A percentile compares a stretch with the other conserved stretches of the same genome.
Conservation (phyloP, 495 filamentous ascomycete genomes). For the Aspergillus wentii region DNA sequence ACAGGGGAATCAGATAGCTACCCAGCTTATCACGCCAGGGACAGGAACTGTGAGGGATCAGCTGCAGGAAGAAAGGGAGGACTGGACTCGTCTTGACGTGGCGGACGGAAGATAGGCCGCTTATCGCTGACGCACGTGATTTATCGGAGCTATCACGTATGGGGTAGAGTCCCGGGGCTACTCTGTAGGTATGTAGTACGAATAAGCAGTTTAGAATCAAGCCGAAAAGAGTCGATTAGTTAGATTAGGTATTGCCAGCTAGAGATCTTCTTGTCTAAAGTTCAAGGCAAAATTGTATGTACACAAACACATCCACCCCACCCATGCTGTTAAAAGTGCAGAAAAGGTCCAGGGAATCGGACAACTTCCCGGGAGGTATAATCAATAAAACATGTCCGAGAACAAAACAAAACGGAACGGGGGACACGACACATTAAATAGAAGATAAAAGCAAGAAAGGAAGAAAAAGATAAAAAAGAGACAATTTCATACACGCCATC, state of each 20-base stretch:
- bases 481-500: slow-evolving; percentile 17
- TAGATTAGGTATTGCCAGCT: slow-evolving; percentile 7
- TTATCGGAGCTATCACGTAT: slow-evolving; percentile 3
- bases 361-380: slow-evolving; percentile 29
- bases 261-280: slow-evolving; percentile 12
- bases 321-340: slow-evolving; percentile 2
- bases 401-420: slow-evolving; percentile 12
- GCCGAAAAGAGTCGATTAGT: slow-evolving; percentile 2
- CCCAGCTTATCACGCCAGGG: too few relatives aligned
- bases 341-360: slow-evolving; percentile 16
- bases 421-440: too few relatives aligned
- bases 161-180: too few relatives aligned
- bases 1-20: too few relatives aligned
- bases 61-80: too few relatives aligned
- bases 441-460: too few relatives aligned
- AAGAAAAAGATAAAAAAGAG: slow-evolving; percentile 11
- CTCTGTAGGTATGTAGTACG: too few relatives aligned
- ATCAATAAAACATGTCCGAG: slow-evolving; percentile 34
- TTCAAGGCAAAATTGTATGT: slow-evolving; percentile 19
- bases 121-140: slow-evolving; percentile 28
- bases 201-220: too few relatives aligned
- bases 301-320: slow-evolving; percentile 13
- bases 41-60: too few relatives aligned
- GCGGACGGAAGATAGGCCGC: slow-evolving; percentile 17
- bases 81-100: too few relatives aligned